These are phyloP conservation scores for Lolium multiflorum DNA, from an alignment of 176 grass and related monocot species.

Conservation along the genomic window DNA sequence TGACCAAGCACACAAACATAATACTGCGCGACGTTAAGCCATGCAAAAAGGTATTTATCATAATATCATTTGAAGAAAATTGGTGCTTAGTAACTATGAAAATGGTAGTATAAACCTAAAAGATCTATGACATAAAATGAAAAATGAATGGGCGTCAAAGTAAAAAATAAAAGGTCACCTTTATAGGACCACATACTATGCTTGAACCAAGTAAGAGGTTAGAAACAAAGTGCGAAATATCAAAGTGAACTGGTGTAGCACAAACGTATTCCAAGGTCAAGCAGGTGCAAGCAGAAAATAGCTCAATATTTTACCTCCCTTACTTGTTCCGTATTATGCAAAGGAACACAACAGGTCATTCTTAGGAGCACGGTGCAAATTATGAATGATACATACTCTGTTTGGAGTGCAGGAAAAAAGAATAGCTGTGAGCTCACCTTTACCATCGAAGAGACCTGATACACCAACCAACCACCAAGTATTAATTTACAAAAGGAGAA, in stretches of 20 bases:
- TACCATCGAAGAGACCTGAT: conserved; percentile 74
- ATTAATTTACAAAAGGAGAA: conserved; percentile 37
- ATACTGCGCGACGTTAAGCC: background rate
- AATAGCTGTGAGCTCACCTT: conserved; percentile 73
- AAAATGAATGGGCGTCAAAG: background rate
- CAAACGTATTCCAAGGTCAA: background rate
- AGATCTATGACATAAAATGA: conserved; percentile 4
- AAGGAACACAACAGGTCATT: background rate
- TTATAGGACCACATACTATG: background rate
- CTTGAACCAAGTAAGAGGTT: conserved; percentile 23
- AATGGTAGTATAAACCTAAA: conserved; percentile 25
- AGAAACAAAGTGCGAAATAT: conserved; percentile 6
- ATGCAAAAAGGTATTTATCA: background rate
- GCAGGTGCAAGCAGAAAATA: conserved; percentile 26
- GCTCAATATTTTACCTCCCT: conserved; percentile 22
- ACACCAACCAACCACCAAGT: conserved; percentile 38
- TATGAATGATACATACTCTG: conserved; percentile 35
- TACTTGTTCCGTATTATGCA: background rate
- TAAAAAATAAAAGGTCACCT: background rate
- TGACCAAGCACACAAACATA: background rate
- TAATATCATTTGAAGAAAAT: background rate
- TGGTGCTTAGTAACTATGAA: background rate
- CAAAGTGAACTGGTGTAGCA: background rate
- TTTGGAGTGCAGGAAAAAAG: conserved; percentile 30
- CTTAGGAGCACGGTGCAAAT: conserved; percentile 18